Evolutionary conservation across 495 filamentous ascomycete genomes (phyloP).

Genomic region (Parachaetomium inaequale): DNA sequence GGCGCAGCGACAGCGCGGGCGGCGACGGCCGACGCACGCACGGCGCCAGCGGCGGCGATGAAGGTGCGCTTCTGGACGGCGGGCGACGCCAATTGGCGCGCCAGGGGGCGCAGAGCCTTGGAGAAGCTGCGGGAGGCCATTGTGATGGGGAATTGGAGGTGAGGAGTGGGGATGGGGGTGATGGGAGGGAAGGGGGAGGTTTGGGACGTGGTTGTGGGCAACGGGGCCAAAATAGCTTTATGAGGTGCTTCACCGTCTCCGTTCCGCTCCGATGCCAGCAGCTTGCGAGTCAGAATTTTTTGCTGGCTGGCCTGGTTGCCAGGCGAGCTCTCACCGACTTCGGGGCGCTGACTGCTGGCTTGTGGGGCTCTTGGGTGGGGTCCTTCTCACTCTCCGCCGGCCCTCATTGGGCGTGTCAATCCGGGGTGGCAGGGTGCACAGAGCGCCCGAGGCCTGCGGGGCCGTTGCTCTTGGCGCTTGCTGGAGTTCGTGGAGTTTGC

Average conservation of each 20-base stretch:
- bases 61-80: slow-evolving; percentile 67
- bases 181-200: slow-evolving; percentile 22
- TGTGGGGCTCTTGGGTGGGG: slow-evolving; percentile 24
- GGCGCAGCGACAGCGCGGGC: slow-evolving; percentile 50
- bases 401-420: slow-evolving; percentile 20
- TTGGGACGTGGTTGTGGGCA: slow-evolving; percentile 20
- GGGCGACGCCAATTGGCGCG: slow-evolving; percentile 66
- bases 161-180: slow-evolving; percentile 34
- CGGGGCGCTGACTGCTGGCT: slow-evolving; percentile 21
- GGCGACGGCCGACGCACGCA: slow-evolving; percentile 51
- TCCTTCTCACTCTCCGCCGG: background rate
- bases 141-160: slow-evolving; percentile 39
- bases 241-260: slow-evolving; percentile 26
- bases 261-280: slow-evolving; percentile 18
- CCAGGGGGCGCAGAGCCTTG: slow-evolving; percentile 74
- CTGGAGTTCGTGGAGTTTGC: background rate
- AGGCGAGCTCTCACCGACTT: slow-evolving; percentile 33
- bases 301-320: slow-evolving; percentile 20
- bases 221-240: slow-evolving; percentile 24
- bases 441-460: background rate
- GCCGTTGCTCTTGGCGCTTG: background rate
- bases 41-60: slow-evolving; percentile 60
- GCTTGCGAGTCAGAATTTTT: slow-evolving; percentile 31
- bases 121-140: slow-evolving; percentile 86
- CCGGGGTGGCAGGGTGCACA: slow-evolving; percentile 21